Evolutionary conservation across 257 asterid genomes (phyloP).

Genomic region (Jacaranda mimosifolia): DNA sequence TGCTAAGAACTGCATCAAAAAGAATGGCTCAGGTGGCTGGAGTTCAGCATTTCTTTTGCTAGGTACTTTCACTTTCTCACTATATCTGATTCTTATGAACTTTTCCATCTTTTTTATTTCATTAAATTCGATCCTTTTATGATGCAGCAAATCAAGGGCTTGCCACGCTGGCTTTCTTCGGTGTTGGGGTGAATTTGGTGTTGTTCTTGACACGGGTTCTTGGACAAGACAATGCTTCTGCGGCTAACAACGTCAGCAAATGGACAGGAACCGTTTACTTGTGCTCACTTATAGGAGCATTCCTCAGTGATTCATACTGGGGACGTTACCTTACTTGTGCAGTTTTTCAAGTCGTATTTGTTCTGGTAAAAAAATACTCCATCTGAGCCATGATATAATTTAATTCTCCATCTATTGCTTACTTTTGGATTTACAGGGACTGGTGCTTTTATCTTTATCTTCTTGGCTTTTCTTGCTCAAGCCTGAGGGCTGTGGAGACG

Average conservation of each 20-base stretch:
- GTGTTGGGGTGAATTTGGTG: constrained; percentile 85
- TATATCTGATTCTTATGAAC: not conserved
- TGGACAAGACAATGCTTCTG: constrained; percentile 72
- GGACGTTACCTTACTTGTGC: constrained; percentile 83
- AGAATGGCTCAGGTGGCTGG: constrained; percentile 65
- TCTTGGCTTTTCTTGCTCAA: constrained; percentile 65
- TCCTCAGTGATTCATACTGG: constrained; percentile 88
- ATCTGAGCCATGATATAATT: not conserved
- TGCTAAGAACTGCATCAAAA: constrained; percentile 11
- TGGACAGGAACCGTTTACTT: constrained; percentile 91
- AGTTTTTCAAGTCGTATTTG: constrained; percentile 65
- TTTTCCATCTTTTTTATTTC: not conserved
- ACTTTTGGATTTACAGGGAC: constrained; percentile 54
- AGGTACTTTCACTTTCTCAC: constrained; percentile 47
- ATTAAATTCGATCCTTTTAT: not conserved
- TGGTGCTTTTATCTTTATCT: constrained; percentile 61
- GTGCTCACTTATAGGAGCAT: constrained; percentile 83
- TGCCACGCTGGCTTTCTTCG: constrained; percentile 83
- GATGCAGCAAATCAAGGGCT: constrained; percentile 81
- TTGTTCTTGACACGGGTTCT: constrained; percentile 77
- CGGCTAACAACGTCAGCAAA: constrained; percentile 82
- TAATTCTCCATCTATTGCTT: not conserved
- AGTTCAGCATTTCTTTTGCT: constrained; percentile 60
- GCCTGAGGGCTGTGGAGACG: constrained; percentile 76
- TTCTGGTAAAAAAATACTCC: constrained; percentile 49